A percentile compares a stretch with the other conserved stretches of the same genome.
Evolutionary conservation across 2,329 filamentous ascomycete genomes (phyloP).

Genomic region (Drechslerella coelobrocha): DNA sequence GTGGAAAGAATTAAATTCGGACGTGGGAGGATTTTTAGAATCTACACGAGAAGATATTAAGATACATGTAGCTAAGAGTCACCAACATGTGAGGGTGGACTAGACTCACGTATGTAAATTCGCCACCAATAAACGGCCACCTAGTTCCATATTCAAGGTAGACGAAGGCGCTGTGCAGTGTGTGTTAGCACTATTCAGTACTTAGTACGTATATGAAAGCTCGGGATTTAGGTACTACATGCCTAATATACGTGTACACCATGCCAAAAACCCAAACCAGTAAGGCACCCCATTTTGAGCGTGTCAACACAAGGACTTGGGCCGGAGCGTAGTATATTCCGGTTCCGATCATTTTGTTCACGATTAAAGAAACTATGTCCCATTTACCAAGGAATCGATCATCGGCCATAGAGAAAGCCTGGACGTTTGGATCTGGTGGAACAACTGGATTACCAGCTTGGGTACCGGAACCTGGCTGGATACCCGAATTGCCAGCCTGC

Average conservation of each 20-base stretch:
- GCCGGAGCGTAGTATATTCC: constrained; percentile 21
- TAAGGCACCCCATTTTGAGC: constrained; percentile 10
- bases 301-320: constrained; percentile 12
- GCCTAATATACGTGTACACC: constrained; percentile 18
- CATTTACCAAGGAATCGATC: neutral
- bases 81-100: too few species aligned
- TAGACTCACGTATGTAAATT: constrained; percentile 19
- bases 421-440: neutral
- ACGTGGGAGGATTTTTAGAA: constrained; percentile 12
- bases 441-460: neutral
- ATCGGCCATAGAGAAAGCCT: neutral
- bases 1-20: constrained; percentile 20
- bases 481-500: neutral
- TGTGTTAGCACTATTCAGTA: too few species aligned
- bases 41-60: neutral
- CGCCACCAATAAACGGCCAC: constrained; percentile 20
- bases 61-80: too few species aligned
- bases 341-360: constrained; percentile 25
- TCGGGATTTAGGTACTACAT: neutral
- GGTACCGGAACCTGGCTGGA: too few species aligned
- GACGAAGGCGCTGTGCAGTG: constrained; percentile 7
- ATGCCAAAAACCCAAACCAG: constrained; percentile 11
- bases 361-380: constrained; percentile 6
- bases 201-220: too few species aligned
- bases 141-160: constrained; percentile 18